Base-by-base conservation (phyloP, 139 green algal species). In the Astrephomene gubernaculifera region DNA sequence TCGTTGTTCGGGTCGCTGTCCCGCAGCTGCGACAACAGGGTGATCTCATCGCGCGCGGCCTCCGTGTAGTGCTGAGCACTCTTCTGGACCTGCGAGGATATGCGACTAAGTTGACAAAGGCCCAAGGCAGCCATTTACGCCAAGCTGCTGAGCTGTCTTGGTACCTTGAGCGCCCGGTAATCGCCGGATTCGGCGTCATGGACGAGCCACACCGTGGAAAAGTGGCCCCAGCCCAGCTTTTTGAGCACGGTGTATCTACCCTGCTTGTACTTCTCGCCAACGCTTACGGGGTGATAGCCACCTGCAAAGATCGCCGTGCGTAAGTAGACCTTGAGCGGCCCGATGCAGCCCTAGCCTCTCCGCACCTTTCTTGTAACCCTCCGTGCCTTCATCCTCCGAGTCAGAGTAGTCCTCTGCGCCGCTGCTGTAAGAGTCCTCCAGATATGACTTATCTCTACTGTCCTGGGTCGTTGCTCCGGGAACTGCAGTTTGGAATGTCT, bases 161-260 rank as follows among this genome's bases (percentile, higher is more conserved):
- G 22, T n/a, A 93, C 90, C 88, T 92, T 92, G 54, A 92, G 86
- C 12, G 88, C 88, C 1, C 88, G 80, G 69, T 92, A 92, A 5
- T 86, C 67, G 57, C 79, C 87, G 5, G 69, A 94, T 10, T 90
- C 57, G 22, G 74, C 88, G 71, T 98, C 94, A 27, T 88, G 63
- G 9, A 98, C 96, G 12, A 99, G 92, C 98, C 98, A 99, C 31
- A 99, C 97, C 0, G 98, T 99, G 41, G 92, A 97, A 90, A 99
- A 99, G 92, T 99, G 98, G n/a, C 98, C 98, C 98, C 98, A 99
- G 25, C 98, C 98, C 17, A 99, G 93, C 90, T 99, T 99, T 73
- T 91, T 83, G 25, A 97, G 89, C 21, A 99, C 97, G 0, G 86
- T 91, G 91, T 99, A 99, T 0, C 96, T 91, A 0, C 95, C 96